Evolutionary conservation across 2,329 filamentous ascomycete genomes (phyloP), one percentile per base, ranked within the genome.

Genomic region (Alternaria infectoria): DNA sequence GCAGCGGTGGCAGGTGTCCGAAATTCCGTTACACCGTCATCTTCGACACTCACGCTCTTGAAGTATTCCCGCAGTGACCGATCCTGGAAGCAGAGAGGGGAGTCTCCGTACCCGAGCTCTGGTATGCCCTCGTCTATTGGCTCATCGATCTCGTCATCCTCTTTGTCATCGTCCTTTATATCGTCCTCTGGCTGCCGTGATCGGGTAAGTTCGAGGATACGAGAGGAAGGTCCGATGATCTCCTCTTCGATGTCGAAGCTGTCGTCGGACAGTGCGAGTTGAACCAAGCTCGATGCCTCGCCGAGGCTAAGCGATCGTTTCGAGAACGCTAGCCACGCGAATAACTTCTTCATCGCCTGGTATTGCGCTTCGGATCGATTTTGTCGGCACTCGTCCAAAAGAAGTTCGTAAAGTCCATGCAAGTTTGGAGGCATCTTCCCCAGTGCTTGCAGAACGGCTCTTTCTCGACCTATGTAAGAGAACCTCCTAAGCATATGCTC

Each of bases 401-500:
- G 45, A 15, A 71, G 50, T 21, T 58, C 52, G 54, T 71, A 73
- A 3, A 72, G 56, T 19, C 57, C 60, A 11, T 65, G 54, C 6
- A 73, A 32, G 19, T 36, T 65, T 8, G 28, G 17, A 0, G 67
- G 61, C 4, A 80, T 70, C 17, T 72, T 69, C 0, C 72, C 64
- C 0, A 81, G 55, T 2, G 70, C 61, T n/a, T 76, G 69, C 2
- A 80, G 65, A 0, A 79, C 73, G 0, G 77, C 75, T 6, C 74
- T 71, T 54, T 81, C 78, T 0, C 79, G 74, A 1, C 76, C 75
- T 1, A 81, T 65, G 8, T 69, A 61, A 8, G 78, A 70, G 4
- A 81, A 62, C 0, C 75, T 66, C 7, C 63, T 45, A 0, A 82
- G 68, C 25, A 81, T 69, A n/a, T 81, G 77, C 23, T 81, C 74